Percentiles rank a stretch among this genome's conserved stretches.
Conservation (phyloP, 805 yeast species). For the Cyberlindnera bimundalis region DNA sequence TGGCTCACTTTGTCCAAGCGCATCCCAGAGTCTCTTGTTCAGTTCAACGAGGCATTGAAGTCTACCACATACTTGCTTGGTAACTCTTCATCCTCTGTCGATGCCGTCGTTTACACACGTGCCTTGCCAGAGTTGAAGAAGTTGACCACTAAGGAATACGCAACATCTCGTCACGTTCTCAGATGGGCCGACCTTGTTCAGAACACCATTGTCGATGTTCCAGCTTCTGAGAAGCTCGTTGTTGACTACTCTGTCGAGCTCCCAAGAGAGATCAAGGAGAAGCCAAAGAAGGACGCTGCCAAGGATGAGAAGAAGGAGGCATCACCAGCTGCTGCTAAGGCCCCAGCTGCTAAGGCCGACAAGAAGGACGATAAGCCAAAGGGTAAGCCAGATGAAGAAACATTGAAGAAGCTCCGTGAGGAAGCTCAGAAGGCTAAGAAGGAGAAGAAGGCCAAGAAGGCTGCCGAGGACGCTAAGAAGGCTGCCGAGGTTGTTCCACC, state of each 20-base stretch:
- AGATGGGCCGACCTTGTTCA: slow-evolving; percentile 94
- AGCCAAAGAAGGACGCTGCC: slow-evolving; percentile 45
- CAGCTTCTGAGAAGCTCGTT: slow-evolving; percentile 48
- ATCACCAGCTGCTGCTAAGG: slow-evolving; percentile 17
- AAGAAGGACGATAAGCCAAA: slow-evolving; percentile 34
- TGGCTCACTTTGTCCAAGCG: slow-evolving; percentile 71
- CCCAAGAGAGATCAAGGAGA: slow-evolving; percentile 70
- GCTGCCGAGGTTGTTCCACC: slow-evolving; percentile 63
- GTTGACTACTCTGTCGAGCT: slow-evolving; percentile 60
- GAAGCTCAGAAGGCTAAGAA: slow-evolving; percentile 60
- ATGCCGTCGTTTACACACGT: slow-evolving; percentile 63
- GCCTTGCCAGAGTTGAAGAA: slow-evolving; percentile 53
- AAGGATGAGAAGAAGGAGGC: slow-evolving; percentile 24
- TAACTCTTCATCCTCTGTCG: slow-evolving; percentile 63
- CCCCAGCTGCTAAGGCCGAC: slow-evolving; percentile 31
- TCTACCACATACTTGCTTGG: slow-evolving; percentile 70
- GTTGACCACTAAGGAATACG: slow-evolving; percentile 53
- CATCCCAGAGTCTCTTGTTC: slow-evolving; percentile 49
- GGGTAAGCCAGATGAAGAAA: slow-evolving; percentile 48
- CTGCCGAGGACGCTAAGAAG: slow-evolving; percentile 42
- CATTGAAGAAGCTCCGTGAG: slow-evolving; percentile 44
- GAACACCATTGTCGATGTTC: slow-evolving; percentile 53
- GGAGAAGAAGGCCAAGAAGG: slow-evolving; percentile 53
- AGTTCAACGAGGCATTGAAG: slow-evolving; percentile 69
- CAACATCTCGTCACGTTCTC: slow-evolving; percentile 72